Percentiles rank a stretch among this genome's conserved stretches.
phyloP scores from a whole-genome alignment of 805 yeast species.

The Wickerhamomyces strasburgensis region DNA sequence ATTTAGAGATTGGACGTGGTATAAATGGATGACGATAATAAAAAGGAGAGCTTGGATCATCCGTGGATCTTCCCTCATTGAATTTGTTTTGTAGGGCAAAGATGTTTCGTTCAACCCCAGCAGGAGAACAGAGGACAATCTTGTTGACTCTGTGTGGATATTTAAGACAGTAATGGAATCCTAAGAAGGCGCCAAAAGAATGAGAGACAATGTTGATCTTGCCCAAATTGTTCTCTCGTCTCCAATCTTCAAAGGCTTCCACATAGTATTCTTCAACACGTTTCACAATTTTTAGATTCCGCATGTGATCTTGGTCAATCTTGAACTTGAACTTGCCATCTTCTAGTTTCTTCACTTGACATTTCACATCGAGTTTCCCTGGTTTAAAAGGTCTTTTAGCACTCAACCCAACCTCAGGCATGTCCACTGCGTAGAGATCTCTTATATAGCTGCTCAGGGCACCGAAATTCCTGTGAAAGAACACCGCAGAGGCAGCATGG shows the following conservation, averaged over 20 bases:
- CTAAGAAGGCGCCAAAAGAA: slow-evolving; percentile 74
- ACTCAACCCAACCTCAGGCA: slow-evolving; percentile 70
- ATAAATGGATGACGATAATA: slow-evolving; percentile 26
- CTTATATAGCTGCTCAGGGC: slow-evolving; percentile 41
- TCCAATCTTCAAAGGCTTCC: slow-evolving; percentile 62
- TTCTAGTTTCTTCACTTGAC: slow-evolving; percentile 9
- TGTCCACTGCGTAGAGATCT: slow-evolving; percentile 63
- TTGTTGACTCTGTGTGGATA: slow-evolving; percentile 51
- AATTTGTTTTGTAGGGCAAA: slow-evolving; percentile 43
- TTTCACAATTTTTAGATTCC: slow-evolving; percentile 19
- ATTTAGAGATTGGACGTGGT: slow-evolving; percentile 28
- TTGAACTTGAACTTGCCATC: slow-evolving; percentile 4
- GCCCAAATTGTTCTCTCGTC: slow-evolving; percentile 41
- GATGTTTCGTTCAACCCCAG: slow-evolving; percentile 70
- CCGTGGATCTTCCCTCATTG: slow-evolving; percentile 8
- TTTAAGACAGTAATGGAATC: slow-evolving; percentile 55
- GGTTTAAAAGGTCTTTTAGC: slow-evolving; percentile 20
- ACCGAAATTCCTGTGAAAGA: slow-evolving; percentile 68
- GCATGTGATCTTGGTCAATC: slow-evolving; percentile 17
- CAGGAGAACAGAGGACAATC: slow-evolving; percentile 65
- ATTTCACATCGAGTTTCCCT: slow-evolving; percentile 9
- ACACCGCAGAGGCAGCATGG: slow-evolving; percentile 86
- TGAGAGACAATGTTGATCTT: slow-evolving; percentile 67
- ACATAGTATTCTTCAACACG: slow-evolving; percentile 52
- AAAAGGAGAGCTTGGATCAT: slow-evolving; percentile 20